Evolutionary conservation across 352 stramenopile genomes (phyloP), one percentile per base, ranked within the genome.

Genomic region (Elongisporangium prolatum): DNA sequence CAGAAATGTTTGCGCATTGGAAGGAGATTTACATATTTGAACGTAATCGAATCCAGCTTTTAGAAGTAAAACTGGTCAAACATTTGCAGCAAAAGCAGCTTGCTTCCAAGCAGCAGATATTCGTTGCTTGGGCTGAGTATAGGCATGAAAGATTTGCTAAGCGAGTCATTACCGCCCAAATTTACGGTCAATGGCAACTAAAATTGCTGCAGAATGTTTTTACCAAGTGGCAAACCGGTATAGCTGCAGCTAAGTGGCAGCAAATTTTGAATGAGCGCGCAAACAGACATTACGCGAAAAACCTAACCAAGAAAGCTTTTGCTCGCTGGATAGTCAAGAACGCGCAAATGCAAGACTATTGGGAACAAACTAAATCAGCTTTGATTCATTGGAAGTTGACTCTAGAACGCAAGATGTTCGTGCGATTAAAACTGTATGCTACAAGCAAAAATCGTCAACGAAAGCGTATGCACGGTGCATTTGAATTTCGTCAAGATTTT

Each of bases 351-450:
- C 64, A 53, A 9, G 48, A 20, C 0, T 53, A 74, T 10, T 63
- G 75, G 48, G 62, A 58, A n/a, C 58, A 69, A 48, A 80, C 50
- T 13, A 51, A 63, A 8, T n/a, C 44, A 13, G 69, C 78, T 3
- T 58, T 88, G 6, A 49, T 83, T 2, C 78, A 88, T 44, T 88
- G 78, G 78, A 88, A 88, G 49, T 40, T 71, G 51, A 66, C 63
- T 10, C 55, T 74, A 25, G 59, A 86, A 34, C 40, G 59, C 17
- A 60, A 64, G 21, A 52, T 25, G 4, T 81, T 86, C 11, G 58
- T 56, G 3, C 49, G 56, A 5, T 86, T 71, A 74, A 69, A 67
- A 25, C 50, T 56, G 21, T 84, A 85, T 48, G 21, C 80, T 13
- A 7, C 50, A 0, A 21, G 8, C 7, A 79, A 79, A 54, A 56